Percentiles rank a stretch among this genome's conserved stretches.
Conservation (phyloP, 2,329 filamentous ascomycete genomes). For the Gnomoniopsis sp. region DNA sequence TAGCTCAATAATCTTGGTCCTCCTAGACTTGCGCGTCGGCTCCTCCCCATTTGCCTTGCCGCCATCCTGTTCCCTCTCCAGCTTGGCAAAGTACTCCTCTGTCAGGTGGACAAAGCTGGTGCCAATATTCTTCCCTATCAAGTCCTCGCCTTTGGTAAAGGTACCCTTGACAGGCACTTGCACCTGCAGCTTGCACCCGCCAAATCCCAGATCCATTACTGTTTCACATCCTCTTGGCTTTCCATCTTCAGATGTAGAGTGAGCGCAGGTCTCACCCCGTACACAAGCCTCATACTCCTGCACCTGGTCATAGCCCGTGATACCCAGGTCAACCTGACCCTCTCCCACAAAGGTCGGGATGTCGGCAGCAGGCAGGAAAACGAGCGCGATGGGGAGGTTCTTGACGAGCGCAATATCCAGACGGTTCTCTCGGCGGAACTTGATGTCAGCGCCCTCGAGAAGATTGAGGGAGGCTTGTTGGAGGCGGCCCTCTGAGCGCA, state of each 20-base stretch:
- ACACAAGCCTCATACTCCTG: slow-evolving; percentile 77
- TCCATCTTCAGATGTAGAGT: slow-evolving; percentile 38
- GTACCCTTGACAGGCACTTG: slow-evolving; percentile 86
- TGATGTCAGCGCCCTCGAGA: slow-evolving; percentile 89
- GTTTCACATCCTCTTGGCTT: slow-evolving; percentile 68
- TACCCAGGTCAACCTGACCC: slow-evolving; percentile 88
- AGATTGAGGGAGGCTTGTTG: slow-evolving; percentile 86
- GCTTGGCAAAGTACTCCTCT: slow-evolving; percentile 74
- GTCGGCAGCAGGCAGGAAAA: slow-evolving; percentile 95
- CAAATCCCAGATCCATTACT: slow-evolving; percentile 87
- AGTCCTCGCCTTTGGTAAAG: slow-evolving; percentile 66
- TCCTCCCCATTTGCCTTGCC: slow-evolving; percentile 31
- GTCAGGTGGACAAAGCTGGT: slow-evolving; percentile 91
- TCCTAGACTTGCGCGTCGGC: slow-evolving; percentile 50
- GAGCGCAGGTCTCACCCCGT: slow-evolving; percentile 43
- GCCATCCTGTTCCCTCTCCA: slow-evolving; percentile 59
- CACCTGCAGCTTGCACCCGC: slow-evolving; percentile 89
- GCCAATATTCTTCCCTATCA: slow-evolving; percentile 89
- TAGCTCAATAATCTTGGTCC: slow-evolving; percentile 88
- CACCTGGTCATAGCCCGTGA: slow-evolving; percentile 91
- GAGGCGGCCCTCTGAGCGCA: slow-evolving; percentile 78
- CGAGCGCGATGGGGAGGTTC: slow-evolving; percentile 90
- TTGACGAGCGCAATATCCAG: slow-evolving; percentile 98
- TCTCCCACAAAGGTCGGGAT: slow-evolving; percentile 98
- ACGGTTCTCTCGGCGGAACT: slow-evolving; percentile 91